Percentiles rank a stretch among this genome's conserved stretches.
Conservation (phyloP, 345 rosid genomes). For the Angophora floribunda region DNA sequence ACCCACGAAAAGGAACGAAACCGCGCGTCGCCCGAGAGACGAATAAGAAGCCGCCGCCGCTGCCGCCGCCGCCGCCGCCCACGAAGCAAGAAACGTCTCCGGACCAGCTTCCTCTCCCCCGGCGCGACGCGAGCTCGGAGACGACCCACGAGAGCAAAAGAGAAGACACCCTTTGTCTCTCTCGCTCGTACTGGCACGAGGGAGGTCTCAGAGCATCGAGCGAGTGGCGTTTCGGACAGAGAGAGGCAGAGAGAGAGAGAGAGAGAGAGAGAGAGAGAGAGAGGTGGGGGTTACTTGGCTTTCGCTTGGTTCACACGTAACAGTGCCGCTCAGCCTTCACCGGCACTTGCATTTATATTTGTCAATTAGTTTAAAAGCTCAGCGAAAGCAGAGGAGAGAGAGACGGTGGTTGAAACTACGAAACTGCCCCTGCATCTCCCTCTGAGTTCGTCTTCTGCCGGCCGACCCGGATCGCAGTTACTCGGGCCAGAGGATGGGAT, state of each 20-base stretch:
- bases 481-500: rapidly evolving
- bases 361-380: neutral
- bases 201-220: neutral
- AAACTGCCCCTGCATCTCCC: neutral
- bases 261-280: neutral
- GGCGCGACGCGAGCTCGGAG: neutral
- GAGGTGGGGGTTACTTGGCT: constrained; percentile 3
- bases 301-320: constrained; percentile 88
- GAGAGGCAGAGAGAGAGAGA: neutral
- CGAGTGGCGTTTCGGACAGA: neutral
- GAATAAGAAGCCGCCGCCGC: neutral
- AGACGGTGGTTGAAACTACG: neutral
- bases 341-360: neutral
- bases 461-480: neutral
- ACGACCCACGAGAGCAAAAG: neutral
- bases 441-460: neutral
- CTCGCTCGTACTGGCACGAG: neutral
- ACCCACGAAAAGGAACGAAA: neutral
- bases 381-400: neutral
- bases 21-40: too few species aligned
- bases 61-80: neutral
- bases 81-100: neutral
- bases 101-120: neutral
- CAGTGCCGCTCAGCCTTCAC: neutral
- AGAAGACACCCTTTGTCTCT: neutral